phyloP scores from a whole-genome alignment of 129 eudicot genomes.

The Flaveria linearis region DNA sequence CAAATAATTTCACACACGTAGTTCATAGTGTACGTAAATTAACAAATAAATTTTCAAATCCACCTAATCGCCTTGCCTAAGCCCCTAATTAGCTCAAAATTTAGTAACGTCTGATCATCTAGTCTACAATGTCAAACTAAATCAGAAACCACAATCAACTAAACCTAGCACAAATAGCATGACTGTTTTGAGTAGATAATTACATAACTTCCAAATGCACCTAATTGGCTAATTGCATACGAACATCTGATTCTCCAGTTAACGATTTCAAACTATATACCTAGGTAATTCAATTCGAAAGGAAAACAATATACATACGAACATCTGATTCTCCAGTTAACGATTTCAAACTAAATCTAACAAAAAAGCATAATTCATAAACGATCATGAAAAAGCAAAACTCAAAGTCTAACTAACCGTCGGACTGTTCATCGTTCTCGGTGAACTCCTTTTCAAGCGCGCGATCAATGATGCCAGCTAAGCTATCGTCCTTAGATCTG shows the following conservation, averaged over 20 bases:
- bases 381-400: too few relatives aligned
- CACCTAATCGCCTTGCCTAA: too few relatives aligned
- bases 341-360: constrained; percentile 14
- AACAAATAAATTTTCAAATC: too few relatives aligned
- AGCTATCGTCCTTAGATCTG: too few relatives aligned
- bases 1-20: too few relatives aligned
- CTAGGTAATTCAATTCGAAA: neutral
- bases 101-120: too few relatives aligned
- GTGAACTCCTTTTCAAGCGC: too few relatives aligned
- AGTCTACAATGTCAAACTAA: neutral
- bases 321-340: neutral
- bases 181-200: neutral
- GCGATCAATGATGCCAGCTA: too few relatives aligned
- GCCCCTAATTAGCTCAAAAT: constrained; percentile 8
- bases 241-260: too few relatives aligned
- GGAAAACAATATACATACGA: neutral
- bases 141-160: constrained; percentile 8
- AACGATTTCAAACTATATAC: neutral
- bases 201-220: neutral
- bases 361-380: neutral
- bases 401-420: constrained; percentile 44
- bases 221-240: neutral
- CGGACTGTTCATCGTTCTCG: constrained; percentile 52
- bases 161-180: constrained; percentile 22
- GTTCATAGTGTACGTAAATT: too few relatives aligned